Evolutionary conservation across 352 stramenopile species (phyloP).

Genomic region (Phytophthora multivora): DNA sequence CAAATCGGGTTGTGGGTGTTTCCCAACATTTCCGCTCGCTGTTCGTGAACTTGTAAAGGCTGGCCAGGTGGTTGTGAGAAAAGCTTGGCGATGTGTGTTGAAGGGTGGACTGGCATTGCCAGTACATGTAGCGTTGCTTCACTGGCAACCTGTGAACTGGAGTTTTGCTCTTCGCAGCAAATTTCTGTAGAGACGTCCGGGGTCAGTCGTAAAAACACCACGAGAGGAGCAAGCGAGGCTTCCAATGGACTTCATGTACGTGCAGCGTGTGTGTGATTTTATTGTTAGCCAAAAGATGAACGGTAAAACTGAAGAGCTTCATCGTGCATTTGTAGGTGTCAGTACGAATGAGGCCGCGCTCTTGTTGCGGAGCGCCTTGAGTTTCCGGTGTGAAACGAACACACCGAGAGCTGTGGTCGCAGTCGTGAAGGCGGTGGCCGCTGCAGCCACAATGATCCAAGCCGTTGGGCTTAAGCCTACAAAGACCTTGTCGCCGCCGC

Average conservation of each 20-base stretch:
- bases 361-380: constrained; percentile 54
- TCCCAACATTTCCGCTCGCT: background rate
- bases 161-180: background rate
- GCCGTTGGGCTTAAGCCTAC: constrained; percentile 50
- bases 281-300: no score
- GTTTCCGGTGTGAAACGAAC: constrained; percentile 45
- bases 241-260: no score
- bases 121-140: no score
- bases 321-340: constrained; percentile 9
- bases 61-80: constrained; percentile 21
- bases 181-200: no score
- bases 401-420: constrained; percentile 50
- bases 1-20: constrained; percentile 12
- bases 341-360: constrained; percentile 38
- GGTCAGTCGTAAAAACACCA: no score
- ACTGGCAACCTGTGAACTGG: background rate
- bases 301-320: no score
- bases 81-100: constrained; percentile 13
- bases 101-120: background rate
- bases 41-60: constrained; percentile 24
- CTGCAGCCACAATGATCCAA: constrained; percentile 67
- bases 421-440: constrained; percentile 51
- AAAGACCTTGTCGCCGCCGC: constrained; percentile 67
- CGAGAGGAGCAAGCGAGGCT: no score
- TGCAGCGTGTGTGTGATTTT: no score